Conservation (phyloP, 73 alveolate genomes). For the Effrenium voratum region DNA sequence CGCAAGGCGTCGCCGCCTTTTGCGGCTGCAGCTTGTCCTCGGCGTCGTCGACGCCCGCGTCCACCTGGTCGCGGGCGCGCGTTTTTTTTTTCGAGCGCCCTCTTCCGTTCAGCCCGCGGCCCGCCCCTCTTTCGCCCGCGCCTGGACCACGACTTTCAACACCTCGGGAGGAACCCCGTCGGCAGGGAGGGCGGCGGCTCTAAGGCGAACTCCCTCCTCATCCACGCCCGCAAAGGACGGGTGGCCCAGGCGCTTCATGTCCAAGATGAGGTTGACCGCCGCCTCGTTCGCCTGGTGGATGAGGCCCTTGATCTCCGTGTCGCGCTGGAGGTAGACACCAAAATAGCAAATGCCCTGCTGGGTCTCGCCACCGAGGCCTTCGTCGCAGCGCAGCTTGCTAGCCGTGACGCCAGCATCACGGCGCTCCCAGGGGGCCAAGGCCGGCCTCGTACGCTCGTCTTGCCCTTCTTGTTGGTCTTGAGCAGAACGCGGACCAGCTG, state of each 20-base stretch:
- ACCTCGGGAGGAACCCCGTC: constrained; percentile 3
- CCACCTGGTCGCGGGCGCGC: not conserved
- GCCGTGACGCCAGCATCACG: too few species aligned
- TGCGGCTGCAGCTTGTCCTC: constrained; percentile 6
- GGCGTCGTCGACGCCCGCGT: not conserved
- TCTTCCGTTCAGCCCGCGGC: too few species aligned
- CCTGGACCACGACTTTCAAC: not conserved
- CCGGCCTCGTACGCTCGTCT: too few species aligned
- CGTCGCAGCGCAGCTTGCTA: too few species aligned
- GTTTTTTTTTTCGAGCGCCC: too few species aligned
- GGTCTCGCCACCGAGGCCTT: too few species aligned
- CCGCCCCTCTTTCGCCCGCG: too few species aligned
- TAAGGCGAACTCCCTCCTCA: not conserved
- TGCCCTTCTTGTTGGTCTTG: constrained; percentile 17
- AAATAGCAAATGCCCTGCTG: too few species aligned
- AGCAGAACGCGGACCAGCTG: constrained; percentile 10
- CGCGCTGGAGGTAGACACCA: too few species aligned
- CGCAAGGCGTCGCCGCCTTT: constrained; percentile 23
- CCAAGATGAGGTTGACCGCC: constrained; percentile 2
- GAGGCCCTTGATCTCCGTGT: constrained; percentile 7
- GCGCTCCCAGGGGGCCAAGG: too few species aligned
- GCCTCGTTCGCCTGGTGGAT: constrained; percentile 12
- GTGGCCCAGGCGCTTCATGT: constrained; percentile 18
- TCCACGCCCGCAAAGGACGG: not conserved
- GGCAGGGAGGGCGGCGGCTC: not conserved